Conservation (phyloP, 768 basidiomycete genomes). For the Boletus reticuloceps region DNA sequence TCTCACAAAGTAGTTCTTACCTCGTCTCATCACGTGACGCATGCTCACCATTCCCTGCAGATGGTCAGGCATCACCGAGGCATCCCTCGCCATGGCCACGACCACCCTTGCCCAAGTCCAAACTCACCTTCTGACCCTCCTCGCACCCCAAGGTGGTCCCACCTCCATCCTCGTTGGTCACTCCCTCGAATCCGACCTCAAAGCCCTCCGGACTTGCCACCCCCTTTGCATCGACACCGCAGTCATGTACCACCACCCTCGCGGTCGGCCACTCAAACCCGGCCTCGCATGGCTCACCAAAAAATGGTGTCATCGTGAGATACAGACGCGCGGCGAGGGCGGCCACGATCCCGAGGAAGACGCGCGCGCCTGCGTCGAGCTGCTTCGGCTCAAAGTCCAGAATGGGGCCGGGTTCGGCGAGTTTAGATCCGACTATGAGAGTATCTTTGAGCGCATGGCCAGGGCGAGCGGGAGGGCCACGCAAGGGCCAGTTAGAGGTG, state of each 20-base stretch:
- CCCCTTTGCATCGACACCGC: constrained; percentile 91
- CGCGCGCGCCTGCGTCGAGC: constrained; percentile 81
- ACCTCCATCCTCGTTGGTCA: constrained; percentile 89
- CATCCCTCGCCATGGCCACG: constrained; percentile 62
- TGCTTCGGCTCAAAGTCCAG: constrained; percentile 78
- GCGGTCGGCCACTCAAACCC: constrained; percentile 90
- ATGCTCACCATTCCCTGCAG: constrained; percentile 33
- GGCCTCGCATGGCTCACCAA: constrained; percentile 96
- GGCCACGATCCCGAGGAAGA: constrained; percentile 97
- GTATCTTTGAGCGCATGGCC: constrained; percentile 83
- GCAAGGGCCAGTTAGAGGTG: constrained; percentile 47
- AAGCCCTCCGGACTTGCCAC: constrained; percentile 83
- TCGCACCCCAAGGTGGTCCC: constrained; percentile 48
- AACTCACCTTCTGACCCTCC: constrained; percentile 57
- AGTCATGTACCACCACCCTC: constrained; percentile 86
- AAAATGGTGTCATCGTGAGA: constrained; percentile 88
- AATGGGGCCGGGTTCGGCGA: constrained; percentile 81
- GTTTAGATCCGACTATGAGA: constrained; percentile 75
- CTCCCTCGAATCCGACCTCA: constrained; percentile 92
- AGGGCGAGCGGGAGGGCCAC: constrained; percentile 46
- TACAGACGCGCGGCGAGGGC: constrained; percentile 79
- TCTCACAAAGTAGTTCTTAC: constrained; percentile 67
- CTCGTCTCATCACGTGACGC: too few relatives aligned
- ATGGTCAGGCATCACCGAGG: constrained; percentile 92
- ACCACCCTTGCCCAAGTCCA: constrained; percentile 84